phyloP scores from a whole-genome alignment of 345 rosid genomes.

The Balakata baccata region DNA sequence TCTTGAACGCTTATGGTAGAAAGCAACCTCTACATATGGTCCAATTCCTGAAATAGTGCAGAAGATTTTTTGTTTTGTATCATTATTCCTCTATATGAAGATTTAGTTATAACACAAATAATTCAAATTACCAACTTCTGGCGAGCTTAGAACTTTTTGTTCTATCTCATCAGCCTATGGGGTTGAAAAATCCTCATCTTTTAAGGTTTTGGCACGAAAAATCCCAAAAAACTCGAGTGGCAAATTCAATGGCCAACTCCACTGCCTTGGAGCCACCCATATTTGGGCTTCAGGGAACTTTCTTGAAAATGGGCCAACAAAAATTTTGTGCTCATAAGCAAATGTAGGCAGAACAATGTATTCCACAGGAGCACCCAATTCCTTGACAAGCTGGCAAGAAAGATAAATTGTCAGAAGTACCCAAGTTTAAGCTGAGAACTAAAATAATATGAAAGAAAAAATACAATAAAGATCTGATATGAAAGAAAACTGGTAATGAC shows the following conservation, averaged over 20 bases:
- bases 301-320: constrained; percentile 92
- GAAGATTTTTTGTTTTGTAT: not conserved
- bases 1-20: constrained; percentile 82
- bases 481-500: not conserved
- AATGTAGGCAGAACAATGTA: constrained; percentile 83
- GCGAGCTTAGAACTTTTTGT: constrained; percentile 87
- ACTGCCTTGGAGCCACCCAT: constrained; percentile 98
- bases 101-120: not conserved
- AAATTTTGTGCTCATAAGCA: constrained; percentile 95
- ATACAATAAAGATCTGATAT: not conserved
- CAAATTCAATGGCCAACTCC: constrained; percentile 97
- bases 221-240: constrained; percentile 94
- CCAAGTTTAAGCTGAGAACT: constrained; percentile 14
- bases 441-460: not conserved
- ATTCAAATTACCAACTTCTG: constrained; percentile 79
- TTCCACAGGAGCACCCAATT: constrained; percentile 83
- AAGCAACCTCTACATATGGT: constrained; percentile 90
- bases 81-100: not conserved
- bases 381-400: constrained; percentile 70
- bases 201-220: constrained; percentile 72
- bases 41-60: constrained; percentile 63
- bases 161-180: constrained; percentile 93
- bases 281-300: constrained; percentile 83
- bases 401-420: constrained; percentile 13
- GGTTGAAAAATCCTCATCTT: constrained; percentile 64